Base-by-base conservation (phyloP, 179 eudicot genomes). In the Spinacia oleracea region DNA sequence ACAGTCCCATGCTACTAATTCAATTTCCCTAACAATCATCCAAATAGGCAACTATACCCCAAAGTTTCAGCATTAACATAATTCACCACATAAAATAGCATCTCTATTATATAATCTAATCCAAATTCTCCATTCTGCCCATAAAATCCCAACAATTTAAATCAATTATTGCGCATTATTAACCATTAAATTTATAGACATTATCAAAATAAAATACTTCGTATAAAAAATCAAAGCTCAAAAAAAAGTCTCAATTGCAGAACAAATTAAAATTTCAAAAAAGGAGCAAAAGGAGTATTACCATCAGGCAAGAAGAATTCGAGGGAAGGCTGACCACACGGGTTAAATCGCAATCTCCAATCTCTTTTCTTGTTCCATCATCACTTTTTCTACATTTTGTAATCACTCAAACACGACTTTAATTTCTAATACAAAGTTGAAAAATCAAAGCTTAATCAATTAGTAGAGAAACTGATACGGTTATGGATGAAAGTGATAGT, bases 301-400 rank as follows among this genome's bases (percentile, higher is more conserved):
- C 85, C 85, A 75, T 79, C 82, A 8, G 85, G 85, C 53, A 83
- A 79, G 80, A 79, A 83, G 77, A 83, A 83, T 40, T 83, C 85
- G 38, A 83, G 82, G 27, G 66, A 70, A 51, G 85, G 85, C 11
- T 75, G 77, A 32, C 85, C 82, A 25, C 78, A 79, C 1, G 82
- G 85, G n/a, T 79, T 70, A 62, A 79, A 70, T 76, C 20, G 72
- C 74, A 58, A 82, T 77, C 35, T 82, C 78, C 75, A 77, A 40
- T 3, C 59, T 42, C 23, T 76, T 77, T 50, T 81, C 78, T 56
- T 77, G 51, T 23, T 46, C 78, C 55, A 66, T 72, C 69, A 72
- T 77, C 25, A 31, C 74, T 10, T 16, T 34, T 58, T 78, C 84
- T 82, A 73, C 74, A 77, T 31, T n/a, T 51, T 53, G 23, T 38